These are phyloP conservation scores for Paracamarosporium sp. DNA, from an alignment of 2,329 filamentous ascomycete genomes.

Conservation along the genomic window DNA sequence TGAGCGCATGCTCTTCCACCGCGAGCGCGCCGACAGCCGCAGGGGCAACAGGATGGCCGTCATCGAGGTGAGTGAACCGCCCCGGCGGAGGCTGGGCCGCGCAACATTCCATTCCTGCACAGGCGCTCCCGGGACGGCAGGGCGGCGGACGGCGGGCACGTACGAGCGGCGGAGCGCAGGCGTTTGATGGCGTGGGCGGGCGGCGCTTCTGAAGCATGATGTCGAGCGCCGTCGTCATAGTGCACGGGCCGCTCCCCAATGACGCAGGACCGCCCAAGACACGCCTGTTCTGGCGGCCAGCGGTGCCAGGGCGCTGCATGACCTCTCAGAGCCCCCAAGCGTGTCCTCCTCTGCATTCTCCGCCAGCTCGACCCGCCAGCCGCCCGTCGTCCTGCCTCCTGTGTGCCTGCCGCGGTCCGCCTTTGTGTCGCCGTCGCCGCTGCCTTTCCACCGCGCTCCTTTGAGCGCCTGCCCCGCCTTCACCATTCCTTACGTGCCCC, in stretches of 20 bases:
- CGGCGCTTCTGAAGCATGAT: constrained; percentile 27
- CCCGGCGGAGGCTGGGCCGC: neutral
- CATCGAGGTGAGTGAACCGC: constrained; percentile 38
- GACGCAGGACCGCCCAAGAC: constrained; percentile 17
- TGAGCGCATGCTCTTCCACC: constrained; percentile 26
- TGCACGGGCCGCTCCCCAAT: constrained; percentile 20
- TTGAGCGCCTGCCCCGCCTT: constrained; percentile 23
- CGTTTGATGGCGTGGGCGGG: constrained; percentile 7
- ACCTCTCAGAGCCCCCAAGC: constrained; percentile 18
- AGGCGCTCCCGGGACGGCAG: neutral
- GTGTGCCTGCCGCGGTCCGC: neutral
- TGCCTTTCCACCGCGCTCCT: neutral
- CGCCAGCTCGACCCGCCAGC: constrained; percentile 8
- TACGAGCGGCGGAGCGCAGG: neutral
- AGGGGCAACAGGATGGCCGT: constrained; percentile 36
- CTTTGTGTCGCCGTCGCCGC: constrained; percentile 4
- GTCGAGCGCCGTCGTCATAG: constrained; percentile 31
- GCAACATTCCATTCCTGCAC: constrained; percentile 1
- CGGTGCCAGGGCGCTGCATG: constrained; percentile 26
- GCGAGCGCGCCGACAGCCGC: constrained; percentile 16
- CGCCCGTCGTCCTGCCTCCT: neutral
- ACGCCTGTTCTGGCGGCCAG: constrained; percentile 31
- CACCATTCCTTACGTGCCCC: constrained; percentile 15
- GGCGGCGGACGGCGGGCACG: neutral
- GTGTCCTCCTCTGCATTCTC: constrained; percentile 15